Evolutionary conservation across 768 basidiomycete genomes (phyloP).

Genomic region (Asterophora parasitica): DNA sequence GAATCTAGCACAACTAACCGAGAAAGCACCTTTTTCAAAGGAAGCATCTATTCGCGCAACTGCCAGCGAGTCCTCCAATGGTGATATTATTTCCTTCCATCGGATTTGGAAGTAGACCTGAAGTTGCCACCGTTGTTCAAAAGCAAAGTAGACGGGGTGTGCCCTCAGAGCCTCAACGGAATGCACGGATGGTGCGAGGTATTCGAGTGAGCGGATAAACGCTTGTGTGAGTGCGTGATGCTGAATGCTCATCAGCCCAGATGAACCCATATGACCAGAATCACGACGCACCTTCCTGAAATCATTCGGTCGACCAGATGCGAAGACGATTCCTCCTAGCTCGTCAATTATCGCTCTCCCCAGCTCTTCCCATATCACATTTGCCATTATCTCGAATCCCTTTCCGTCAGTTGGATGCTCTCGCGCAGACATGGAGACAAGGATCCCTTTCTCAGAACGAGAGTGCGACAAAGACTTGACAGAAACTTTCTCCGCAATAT

Average conservation of each 20-base stretch:
- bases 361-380: constrained; percentile 87
- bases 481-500: constrained; percentile 64
- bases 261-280: background rate
- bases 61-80: constrained; percentile 65
- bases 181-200: constrained; percentile 69
- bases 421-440: background rate
- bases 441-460: constrained; percentile 15
- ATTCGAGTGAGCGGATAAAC: constrained; percentile 80
- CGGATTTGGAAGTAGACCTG: constrained; percentile 95
- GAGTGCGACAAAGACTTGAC: constrained; percentile 36
- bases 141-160: constrained; percentile 65
- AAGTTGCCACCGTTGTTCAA: constrained; percentile 90
- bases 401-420: constrained; percentile 18
- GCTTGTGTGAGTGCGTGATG: constrained; percentile 80
- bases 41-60: constrained; percentile 36
- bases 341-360: constrained; percentile 79
- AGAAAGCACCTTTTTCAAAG: constrained; percentile 35
- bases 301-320: constrained; percentile 87
- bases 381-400: constrained; percentile 80
- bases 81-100: constrained; percentile 88
- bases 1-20: background rate
- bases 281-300: constrained; percentile 67
- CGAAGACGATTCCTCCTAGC: constrained; percentile 77
- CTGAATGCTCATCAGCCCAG: constrained; percentile 32
- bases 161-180: constrained; percentile 68